Conservation (phyloP, 2,329 filamentous ascomycete genomes). For the Fusarium beomiforme region DNA sequence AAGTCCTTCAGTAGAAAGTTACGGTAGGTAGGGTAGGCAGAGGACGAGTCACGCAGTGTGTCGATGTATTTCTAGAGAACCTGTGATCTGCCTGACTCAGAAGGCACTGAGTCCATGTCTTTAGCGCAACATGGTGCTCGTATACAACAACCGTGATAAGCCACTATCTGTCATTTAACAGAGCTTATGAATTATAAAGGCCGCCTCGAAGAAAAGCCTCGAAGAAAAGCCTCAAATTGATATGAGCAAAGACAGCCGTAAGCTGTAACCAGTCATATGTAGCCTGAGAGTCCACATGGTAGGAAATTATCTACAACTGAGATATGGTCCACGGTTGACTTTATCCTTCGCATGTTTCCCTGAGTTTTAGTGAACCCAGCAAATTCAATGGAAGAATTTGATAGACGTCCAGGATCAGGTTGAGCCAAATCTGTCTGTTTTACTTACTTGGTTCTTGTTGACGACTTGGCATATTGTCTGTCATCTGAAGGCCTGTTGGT, state of each 20-base stretch:
- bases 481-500: not conserved
- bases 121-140: conserved; percentile 23
- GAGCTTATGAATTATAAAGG: not conserved
- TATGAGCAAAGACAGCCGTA: not conserved
- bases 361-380: not conserved
- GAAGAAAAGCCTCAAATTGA: not conserved
- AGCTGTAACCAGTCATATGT: not conserved
- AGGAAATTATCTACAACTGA: not conserved
- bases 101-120: conserved; percentile 10
- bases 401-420: conserved; percentile 17
- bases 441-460: not conserved
- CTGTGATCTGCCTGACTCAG: conserved; percentile 30
- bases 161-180: conserved; percentile 11
- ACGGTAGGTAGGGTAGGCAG: not conserved
- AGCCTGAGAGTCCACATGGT: not conserved
- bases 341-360: not conserved
- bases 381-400: conserved; percentile 1
- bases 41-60: conserved; percentile 8
- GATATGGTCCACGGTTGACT: not conserved
- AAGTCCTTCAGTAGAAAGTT: not conserved
- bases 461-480: not conserved
- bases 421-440: not conserved
- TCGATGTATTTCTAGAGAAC: conserved; percentile 23
- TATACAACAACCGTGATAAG: not conserved
- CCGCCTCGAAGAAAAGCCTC: not conserved